Base-by-base conservation (phyloP, 2,329 filamentous ascomycete species). In the Phaeophleospora eucalypticola region DNA sequence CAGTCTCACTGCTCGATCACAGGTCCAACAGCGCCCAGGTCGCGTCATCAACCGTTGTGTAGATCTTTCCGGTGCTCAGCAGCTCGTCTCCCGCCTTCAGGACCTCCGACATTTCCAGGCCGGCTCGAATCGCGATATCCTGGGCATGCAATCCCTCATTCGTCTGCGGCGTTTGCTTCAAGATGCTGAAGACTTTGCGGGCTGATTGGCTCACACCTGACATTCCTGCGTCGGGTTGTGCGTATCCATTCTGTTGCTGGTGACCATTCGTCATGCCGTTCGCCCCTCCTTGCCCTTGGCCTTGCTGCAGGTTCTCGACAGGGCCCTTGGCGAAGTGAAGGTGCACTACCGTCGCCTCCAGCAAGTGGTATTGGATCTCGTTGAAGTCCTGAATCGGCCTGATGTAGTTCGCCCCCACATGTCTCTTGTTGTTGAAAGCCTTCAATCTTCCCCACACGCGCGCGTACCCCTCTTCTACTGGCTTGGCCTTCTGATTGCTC, bases 321-420 rank as follows among this genome's bases (percentile, higher is more conserved):
- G 83, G 79, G 0, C 89, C 90, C 36, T 82, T 80, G 12, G 84
- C 87, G 67, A 89, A 86, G 70, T 84, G 84, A 41, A 98, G 74
- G 71, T 98, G 93, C 41, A 94, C 86, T 48, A 86, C 87, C 4
- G 89, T 87, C 19, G 89, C 85, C 72, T 98, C 91, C 43, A 98
- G 81, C 56, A 96, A 71, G 70, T 97, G 93, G 67, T 89, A 95
- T 65, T 85, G 86, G 66, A 97, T 80, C 76, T 98, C 93, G 73
- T 98, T 95, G 73, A 85, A 85, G 68, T 96, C 87, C 45, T 78
- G 74, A 45, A 97, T 74, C 3, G 86, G 83, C 44, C 89, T 84
- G 54, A 98, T 83, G 60, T 87, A 81, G 68, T 90, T 84, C 35
- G 89, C 86, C 53, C 80, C 83, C 44, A 98, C 78, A 67, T 89